phyloP scores from a whole-genome alignment of 2,329 filamentous ascomycete genomes.

The Aureobasidium sp. region DNA sequence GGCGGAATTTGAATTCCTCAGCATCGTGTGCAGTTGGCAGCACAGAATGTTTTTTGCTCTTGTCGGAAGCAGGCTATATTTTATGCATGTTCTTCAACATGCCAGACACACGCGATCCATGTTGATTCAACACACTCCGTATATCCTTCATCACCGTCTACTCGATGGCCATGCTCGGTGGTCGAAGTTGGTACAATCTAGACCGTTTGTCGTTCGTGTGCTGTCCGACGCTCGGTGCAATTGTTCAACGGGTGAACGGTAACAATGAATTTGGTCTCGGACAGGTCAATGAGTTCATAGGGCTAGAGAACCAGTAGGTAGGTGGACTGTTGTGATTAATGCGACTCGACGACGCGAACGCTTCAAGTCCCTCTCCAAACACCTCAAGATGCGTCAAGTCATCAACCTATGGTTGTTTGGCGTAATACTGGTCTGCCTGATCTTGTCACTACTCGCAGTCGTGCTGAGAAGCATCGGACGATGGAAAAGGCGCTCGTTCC shows the following conservation, averaged over 20 bases:
- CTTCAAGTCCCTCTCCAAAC: not conserved
- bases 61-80: no score
- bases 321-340: no score
- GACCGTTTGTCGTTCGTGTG: not conserved
- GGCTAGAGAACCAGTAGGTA: no score
- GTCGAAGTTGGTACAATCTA: not conserved
- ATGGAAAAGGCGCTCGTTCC: not conserved
- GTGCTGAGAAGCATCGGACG: not conserved
- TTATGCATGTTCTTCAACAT: no score
- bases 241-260: no score
- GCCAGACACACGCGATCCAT: no score
- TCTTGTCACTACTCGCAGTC: not conserved
- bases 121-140: no score
- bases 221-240: not conserved
- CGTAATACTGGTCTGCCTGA: not conserved
- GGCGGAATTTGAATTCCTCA: no score
- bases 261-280: not conserved
- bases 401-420: conserved; percentile 3
- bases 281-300: not conserved
- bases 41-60: no score
- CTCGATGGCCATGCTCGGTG: no score
- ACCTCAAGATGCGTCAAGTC: not conserved
- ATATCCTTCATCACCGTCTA: no score
- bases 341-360: not conserved
- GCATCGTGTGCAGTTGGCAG: no score